A percentile compares a stretch with the other conserved stretches of the same genome.
Evolutionary conservation across 768 basidiomycete species (phyloP).

Genomic region (Kwoniella bestiolae): DNA sequence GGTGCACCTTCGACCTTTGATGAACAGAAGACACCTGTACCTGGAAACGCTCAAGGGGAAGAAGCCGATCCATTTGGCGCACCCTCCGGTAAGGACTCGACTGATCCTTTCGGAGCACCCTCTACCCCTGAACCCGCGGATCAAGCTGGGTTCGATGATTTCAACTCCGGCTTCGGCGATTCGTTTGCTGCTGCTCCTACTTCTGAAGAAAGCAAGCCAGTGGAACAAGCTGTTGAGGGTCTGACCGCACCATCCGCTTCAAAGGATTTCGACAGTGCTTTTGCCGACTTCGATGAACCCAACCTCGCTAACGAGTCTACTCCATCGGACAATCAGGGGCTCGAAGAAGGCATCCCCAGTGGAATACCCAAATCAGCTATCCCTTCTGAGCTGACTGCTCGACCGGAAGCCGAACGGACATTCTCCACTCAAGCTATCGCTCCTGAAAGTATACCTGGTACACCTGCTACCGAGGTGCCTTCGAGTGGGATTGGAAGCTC

Average conservation of each 20-base stretch:
- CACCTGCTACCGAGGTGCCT: slow-evolving; percentile 28
- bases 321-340: slow-evolving; percentile 10
- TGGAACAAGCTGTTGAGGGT: slow-evolving; percentile 3
- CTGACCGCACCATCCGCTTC: slow-evolving; percentile 22
- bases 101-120: slow-evolving; percentile 43
- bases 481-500: neutral
- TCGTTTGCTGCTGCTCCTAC: slow-evolving; percentile 49
- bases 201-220: slow-evolving; percentile 40
- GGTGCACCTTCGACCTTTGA: slow-evolving; percentile 15
- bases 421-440: slow-evolving; percentile 48
- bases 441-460: slow-evolving; percentile 40
- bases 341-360: slow-evolving; percentile 60
- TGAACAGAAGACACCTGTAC: slow-evolving; percentile 12
- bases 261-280: slow-evolving; percentile 56
- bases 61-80: slow-evolving; percentile 42
- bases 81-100: slow-evolving; percentile 14
- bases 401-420: slow-evolving; percentile 48
- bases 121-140: slow-evolving; percentile 3
- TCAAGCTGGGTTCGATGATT: slow-evolving; percentile 31
- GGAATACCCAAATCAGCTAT: slow-evolving; percentile 55
- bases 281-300: slow-evolving; percentile 40
- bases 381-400: slow-evolving; percentile 29
- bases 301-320: neutral
- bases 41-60: neutral
- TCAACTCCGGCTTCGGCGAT: slow-evolving; percentile 50